Conservation (phyloP, 768 basidiomycete genomes). For the Rhodosporidiobolus sp. region DNA sequence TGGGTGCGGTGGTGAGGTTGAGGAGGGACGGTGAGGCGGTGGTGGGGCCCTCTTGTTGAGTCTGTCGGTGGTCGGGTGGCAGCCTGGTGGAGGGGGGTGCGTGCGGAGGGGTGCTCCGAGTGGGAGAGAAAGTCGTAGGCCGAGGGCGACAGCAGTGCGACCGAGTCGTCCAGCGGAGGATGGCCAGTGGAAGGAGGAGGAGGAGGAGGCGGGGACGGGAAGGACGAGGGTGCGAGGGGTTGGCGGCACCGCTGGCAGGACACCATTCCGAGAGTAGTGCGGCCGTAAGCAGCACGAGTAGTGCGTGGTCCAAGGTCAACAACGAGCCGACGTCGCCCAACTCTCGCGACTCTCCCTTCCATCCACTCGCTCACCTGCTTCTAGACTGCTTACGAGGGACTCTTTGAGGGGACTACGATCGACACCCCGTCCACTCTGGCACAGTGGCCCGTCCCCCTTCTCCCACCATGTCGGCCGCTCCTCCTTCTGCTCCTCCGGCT, state of each 20-base stretch:
- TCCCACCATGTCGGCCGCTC: neutral
- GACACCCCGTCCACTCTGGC: too few species aligned
- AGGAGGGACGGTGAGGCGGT: neutral
- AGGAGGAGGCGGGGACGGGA: neutral
- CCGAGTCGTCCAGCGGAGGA: slow-evolving; percentile 74
- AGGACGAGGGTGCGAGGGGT: slow-evolving; percentile 14
- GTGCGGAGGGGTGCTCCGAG: slow-evolving; percentile 30
- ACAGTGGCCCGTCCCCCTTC: neutral
- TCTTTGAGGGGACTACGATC: too few species aligned
- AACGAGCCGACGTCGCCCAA: too few species aligned
- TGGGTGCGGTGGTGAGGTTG: slow-evolving; percentile 13
- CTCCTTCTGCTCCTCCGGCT: neutral
- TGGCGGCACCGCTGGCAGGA: slow-evolving; percentile 33
- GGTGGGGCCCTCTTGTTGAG: too few species aligned
- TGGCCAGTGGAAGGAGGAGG: neutral
- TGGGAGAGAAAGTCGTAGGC: slow-evolving; percentile 81
- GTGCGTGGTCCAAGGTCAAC: too few species aligned
- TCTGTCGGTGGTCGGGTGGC: too few species aligned
- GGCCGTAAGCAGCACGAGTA: too few species aligned
- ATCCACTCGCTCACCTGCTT: too few species aligned
- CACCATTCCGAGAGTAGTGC: neutral
- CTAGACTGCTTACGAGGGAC: too few species aligned
- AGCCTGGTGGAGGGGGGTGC: slow-evolving; percentile 32
- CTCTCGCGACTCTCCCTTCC: too few species aligned
- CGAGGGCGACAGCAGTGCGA: slow-evolving; percentile 78